Base-by-base conservation (phyloP, 2,329 filamentous ascomycete genomes). In the Dactylellina haptotyla region DNA sequence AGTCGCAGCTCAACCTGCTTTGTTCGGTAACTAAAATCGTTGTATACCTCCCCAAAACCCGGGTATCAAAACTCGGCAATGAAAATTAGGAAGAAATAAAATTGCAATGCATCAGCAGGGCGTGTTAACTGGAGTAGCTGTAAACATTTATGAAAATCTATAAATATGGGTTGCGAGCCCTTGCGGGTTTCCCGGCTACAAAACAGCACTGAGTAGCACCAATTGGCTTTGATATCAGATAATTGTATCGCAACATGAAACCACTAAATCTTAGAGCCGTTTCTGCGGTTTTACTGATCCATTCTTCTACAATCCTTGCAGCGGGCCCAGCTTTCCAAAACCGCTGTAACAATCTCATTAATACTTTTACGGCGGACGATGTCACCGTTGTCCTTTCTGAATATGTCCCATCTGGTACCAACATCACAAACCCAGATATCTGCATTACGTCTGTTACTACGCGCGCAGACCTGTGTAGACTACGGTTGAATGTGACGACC, bases 401-500 rank as follows among this genome's bases (percentile, higher is more conserved):
- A 28, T 66, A 66, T 16, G 43, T 66, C 8, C 12, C 43, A 2
- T 32, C 45, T 4, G 63, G 63, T 2, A 53, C 53, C 6, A 45
- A 41, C 10, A 34, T 66, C n/a, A 26, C 62, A 8, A 50, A 30
- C 14, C 39, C 41, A 16, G 63, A 66, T 16, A 20, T 8, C 9
- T 66, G 41, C 41, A 16, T n/a, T n/a, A 12, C 39, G 4, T 18
- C 23, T 16, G 43, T 53, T 23, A 37, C 39, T n/a, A 26, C 53
- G 2, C 20, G 32, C 25, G 45, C 53, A 10, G 56, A 66, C 18
- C n/a, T 66, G 10, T 64, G 61, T 50, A 54, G 61, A 12, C 12
- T 64, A n/a, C 43, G 46, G 43, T 37, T 66, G 12, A 58, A 64
- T 23, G 14, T 56, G 3, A 53, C 34, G 3, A 74, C 70, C 5